Evolutionary conservation across 306 rosid species (phyloP), one percentile per base, ranked within the genome.

Genomic region (Prunus kanzakura): DNA sequence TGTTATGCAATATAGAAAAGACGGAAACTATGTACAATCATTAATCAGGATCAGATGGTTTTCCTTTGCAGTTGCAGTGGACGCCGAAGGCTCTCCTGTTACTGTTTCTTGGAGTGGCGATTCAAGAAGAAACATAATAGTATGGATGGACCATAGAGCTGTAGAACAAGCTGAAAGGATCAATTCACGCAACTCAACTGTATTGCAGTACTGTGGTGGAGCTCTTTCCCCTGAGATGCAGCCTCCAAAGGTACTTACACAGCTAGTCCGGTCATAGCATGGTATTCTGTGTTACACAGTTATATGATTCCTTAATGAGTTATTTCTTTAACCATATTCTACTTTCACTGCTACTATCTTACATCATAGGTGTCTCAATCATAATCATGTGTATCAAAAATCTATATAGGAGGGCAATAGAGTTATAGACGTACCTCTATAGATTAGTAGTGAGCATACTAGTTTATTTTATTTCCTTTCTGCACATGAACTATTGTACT

Each of bases 101-200:
- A 84, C 97, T 15, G 88, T 95, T 78, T 95, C 97, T 54, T 85
- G 83, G 91, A 95, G 89, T 82, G 96, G 96, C 66, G 97, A 95
- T 85, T 90, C 97, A 71, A 92, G 98, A 84, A 95, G 98, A 78
- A 95, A 92, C 79, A 84, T 95, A 68, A 87, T 95, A 69, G 98
- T 95, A 50, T 95, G 98, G 98, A 92, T 95, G 98, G 98, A 95
- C 82, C 98, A 92, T 74, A 90, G 97, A 86, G 98, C 98, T 47
- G 93, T 92, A 45, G 87, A 90, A 69, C 98, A 95, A 87, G 93
- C 97, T 62, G 93, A 89, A 78, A 90, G 93, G 83, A 95, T 95
- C 76, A 95, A 92, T 84, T 86, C 92, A 64, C 2, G 64, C 74
- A 88, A 95, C 50, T 95, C 97, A 67, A 89, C 97, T 51, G 97